Evolutionary conservation across 139 green algal genomes (phyloP), one percentile per base, ranked within the genome.

Genomic region (Deuterostichococcus epilithicus): DNA sequence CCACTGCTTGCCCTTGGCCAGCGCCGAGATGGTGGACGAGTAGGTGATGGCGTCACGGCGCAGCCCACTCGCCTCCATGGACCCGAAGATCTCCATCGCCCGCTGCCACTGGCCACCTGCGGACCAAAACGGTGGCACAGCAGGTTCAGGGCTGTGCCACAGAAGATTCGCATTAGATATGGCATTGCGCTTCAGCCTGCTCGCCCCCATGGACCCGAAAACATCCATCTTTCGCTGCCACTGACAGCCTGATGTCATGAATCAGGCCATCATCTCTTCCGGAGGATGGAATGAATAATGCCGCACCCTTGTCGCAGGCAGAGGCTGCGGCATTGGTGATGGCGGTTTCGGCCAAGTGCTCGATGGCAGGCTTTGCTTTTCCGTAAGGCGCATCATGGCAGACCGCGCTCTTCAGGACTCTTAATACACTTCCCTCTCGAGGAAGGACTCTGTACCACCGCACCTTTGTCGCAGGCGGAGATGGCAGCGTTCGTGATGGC

Each of bases 401-500:
- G n/a, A n/a, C n/a, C n/a, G n/a, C n/a, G n/a, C n/a, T n/a, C n/a
- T n/a, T n/a, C n/a, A n/a, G n/a, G n/a, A n/a, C n/a, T n/a, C n/a
- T n/a, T n/a, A n/a, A n/a, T n/a, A n/a, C n/a, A n/a, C n/a, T n/a
- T n/a, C n/a, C n/a, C n/a, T n/a, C n/a, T n/a, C n/a, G n/a, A n/a
- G n/a, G n/a, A n/a, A n/a, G n/a, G n/a, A n/a, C n/a, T n/a, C n/a
- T n/a, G n/a, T n/a, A 47, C n/a, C 36, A 23, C 28, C 32, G 34
- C 60, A 79, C 76, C 92, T 84, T 94, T 94, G 82, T 97, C 93
- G 76, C 91, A 96, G 0, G 93, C 87, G n/a, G 76, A 88, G 79
- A 97, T 97, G 68, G 92, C 92, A 5, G 92, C 83, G 68, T 97
- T 97, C 70, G 90, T 94, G 82, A 97, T 92, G 37, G 93, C 93